Evolutionary conservation across 2,329 filamentous ascomycete species (phyloP).

Genomic region (Xylaria digitata): DNA sequence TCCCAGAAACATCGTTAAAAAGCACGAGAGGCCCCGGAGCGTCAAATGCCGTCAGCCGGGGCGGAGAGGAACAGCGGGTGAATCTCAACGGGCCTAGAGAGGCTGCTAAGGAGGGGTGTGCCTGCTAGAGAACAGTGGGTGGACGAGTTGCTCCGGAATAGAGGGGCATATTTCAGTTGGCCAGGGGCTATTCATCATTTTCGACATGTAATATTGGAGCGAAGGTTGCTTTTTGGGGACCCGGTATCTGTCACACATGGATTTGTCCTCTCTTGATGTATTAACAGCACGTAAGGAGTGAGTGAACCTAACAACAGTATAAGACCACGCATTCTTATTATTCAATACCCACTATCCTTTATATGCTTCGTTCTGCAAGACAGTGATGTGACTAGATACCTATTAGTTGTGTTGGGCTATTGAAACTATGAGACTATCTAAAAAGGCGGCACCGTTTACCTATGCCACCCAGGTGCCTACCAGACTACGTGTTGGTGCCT

Average conservation of each 20-base stretch:
- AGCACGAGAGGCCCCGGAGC: conserved; percentile 79
- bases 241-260: conserved; percentile 38
- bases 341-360: conserved; percentile 33
- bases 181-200: conserved; percentile 42
- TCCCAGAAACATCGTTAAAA: conserved; percentile 96
- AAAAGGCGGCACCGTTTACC: background rate
- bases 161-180: conserved; percentile 31
- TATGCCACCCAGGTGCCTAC: no score
- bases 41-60: conserved; percentile 67
- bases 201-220: conserved; percentile 49
- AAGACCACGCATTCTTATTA: conserved; percentile 30
- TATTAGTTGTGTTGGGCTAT: no score
- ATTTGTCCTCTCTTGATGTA: conserved; percentile 42
- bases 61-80: conserved; percentile 78
- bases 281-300: conserved; percentile 38
- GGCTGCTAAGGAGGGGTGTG: conserved; percentile 89
- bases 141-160: conserved; percentile 28
- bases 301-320: conserved; percentile 24
- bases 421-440: background rate
- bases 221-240: conserved; percentile 40
- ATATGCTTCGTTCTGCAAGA: conserved; percentile 11
- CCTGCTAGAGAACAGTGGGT: conserved; percentile 70
- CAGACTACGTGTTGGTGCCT: no score
- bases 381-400: no score
- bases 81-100: conserved; percentile 81